Conservation (phyloP, 352 stramenopile species). For the Pythium vanterpoolii region DNA sequence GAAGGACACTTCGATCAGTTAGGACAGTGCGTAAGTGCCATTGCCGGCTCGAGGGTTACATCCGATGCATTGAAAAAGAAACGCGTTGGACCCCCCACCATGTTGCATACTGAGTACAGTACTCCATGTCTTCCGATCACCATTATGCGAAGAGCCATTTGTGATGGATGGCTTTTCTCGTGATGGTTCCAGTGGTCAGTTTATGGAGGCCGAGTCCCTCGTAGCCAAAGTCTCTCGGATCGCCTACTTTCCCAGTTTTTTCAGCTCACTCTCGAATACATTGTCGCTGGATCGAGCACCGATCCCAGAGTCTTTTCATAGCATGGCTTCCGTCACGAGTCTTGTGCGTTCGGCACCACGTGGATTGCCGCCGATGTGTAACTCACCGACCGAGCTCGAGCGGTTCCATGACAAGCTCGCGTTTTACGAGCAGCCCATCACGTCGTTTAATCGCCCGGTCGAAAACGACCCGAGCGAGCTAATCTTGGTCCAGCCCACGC, state of each 20-base stretch:
- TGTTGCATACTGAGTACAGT: no score
- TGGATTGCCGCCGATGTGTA: background rate
- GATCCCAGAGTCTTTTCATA: background rate
- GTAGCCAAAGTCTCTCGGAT: no score
- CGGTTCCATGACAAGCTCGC: constrained; percentile 15
- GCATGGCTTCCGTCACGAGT: background rate
- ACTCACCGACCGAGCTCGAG: background rate
- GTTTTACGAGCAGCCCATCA: constrained; percentile 26
- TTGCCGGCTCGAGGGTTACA: no score
- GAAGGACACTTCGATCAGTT: no score
- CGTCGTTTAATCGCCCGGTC: constrained; percentile 15
- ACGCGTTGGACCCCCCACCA: no score
- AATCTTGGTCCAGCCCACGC: background rate
- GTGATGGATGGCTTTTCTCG: no score
- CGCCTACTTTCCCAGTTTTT: no score
- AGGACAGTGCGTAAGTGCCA: no score
- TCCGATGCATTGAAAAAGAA: constrained; percentile 8
- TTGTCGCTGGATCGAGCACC: background rate
- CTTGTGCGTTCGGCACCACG: background rate
- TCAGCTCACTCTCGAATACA: background rate
- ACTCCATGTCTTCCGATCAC: no score
- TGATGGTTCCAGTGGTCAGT: no score
- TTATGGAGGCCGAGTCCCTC: no score
- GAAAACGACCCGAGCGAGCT: constrained; percentile 19
- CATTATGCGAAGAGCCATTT: no score